Conservation (phyloP, 345 rosid genomes). For the Pistacia integerrima region DNA sequence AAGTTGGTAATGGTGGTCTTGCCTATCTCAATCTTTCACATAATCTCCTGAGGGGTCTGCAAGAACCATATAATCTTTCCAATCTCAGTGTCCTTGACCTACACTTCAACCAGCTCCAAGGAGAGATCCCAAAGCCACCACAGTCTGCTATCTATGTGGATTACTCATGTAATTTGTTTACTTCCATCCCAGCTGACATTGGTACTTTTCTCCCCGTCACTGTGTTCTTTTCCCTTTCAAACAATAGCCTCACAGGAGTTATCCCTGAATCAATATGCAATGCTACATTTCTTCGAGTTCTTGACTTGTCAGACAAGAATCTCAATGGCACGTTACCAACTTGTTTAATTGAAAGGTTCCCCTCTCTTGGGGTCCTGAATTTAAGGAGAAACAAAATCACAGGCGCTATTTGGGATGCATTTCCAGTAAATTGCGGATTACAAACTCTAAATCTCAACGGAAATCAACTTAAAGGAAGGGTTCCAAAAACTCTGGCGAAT, state of each 20-base stretch:
- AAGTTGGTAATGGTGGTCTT: background rate
- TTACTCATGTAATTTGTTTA: constrained; percentile 36
- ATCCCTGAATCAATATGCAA: constrained; percentile 40
- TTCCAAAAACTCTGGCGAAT: constrained; percentile 38
- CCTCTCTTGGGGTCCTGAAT: constrained; percentile 21
- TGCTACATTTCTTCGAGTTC: constrained; percentile 12
- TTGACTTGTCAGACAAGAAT: constrained; percentile 32
- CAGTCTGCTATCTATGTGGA: constrained; percentile 15
- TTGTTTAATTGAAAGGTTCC: constrained; percentile 1
- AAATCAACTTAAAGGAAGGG: constrained; percentile 31
- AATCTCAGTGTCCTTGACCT: constrained; percentile 19
- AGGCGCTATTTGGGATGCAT: constrained; percentile 27
- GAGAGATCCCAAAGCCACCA: constrained; percentile 22
- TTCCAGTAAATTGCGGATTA: constrained; percentile 5
- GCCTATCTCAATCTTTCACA: constrained; percentile 1
- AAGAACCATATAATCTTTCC: background rate
- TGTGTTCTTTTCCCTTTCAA: constrained; percentile 35
- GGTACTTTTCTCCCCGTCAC: constrained; percentile 11
- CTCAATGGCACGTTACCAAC: constrained; percentile 27
- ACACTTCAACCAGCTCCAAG: constrained; percentile 32
- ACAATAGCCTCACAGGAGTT: constrained; percentile 31
- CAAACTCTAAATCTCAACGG: constrained; percentile 30
- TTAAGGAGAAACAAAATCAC: constrained; percentile 20
- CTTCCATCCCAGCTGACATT: constrained; percentile 27
- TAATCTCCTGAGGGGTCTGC: constrained; percentile 15